Evolutionary conservation across 2,329 filamentous ascomycete genomes (phyloP).

Genomic region (Hymenoscyphus infarciens): DNA sequence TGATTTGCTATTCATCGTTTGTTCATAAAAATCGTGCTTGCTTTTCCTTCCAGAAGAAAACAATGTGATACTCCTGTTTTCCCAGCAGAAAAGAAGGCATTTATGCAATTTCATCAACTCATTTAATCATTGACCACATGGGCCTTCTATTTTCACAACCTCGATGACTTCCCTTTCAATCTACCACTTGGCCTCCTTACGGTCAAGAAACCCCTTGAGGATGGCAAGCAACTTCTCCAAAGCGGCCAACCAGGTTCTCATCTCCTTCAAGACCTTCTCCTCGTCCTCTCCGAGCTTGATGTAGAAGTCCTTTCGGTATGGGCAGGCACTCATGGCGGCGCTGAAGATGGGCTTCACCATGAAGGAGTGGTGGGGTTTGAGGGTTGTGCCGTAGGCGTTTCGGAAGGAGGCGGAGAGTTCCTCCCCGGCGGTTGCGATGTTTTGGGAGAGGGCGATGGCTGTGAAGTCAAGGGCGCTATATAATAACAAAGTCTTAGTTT

Average conservation of each 20-base stretch:
- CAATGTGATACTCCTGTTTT: too few species aligned
- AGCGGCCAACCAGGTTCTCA: constrained; percentile 70
- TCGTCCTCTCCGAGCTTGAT: constrained; percentile 71
- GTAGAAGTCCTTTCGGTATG: constrained; percentile 93
- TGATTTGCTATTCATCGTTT: too few species aligned
- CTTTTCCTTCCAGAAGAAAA: too few species aligned
- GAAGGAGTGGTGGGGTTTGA: constrained; percentile 89
- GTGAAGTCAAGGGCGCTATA: constrained; percentile 90
- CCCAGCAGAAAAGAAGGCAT: too few species aligned
- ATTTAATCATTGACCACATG: not conserved
- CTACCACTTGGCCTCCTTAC: constrained; percentile 45
- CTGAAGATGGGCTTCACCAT: constrained; percentile 88
- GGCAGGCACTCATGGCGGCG: constrained; percentile 87
- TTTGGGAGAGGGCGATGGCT: constrained; percentile 74
- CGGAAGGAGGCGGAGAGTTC: constrained; percentile 88
- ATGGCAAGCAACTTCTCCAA: constrained; percentile 78
- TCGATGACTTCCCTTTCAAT: not conserved
- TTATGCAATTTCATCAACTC: not conserved
- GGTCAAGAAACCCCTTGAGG: constrained; percentile 60
- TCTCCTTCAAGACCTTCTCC: constrained; percentile 57
- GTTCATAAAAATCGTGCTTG: too few species aligned
- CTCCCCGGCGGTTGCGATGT: constrained; percentile 62
- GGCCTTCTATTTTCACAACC: not conserved
- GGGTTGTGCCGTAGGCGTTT: constrained; percentile 75
- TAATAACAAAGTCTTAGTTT: too few species aligned